A percentile compares a stretch with the other conserved stretches of the same genome.
These are phyloP conservation scores for Byssothecium circinans DNA, from an alignment of 2,329 filamentous ascomycete species.

Conservation along the genomic window DNA sequence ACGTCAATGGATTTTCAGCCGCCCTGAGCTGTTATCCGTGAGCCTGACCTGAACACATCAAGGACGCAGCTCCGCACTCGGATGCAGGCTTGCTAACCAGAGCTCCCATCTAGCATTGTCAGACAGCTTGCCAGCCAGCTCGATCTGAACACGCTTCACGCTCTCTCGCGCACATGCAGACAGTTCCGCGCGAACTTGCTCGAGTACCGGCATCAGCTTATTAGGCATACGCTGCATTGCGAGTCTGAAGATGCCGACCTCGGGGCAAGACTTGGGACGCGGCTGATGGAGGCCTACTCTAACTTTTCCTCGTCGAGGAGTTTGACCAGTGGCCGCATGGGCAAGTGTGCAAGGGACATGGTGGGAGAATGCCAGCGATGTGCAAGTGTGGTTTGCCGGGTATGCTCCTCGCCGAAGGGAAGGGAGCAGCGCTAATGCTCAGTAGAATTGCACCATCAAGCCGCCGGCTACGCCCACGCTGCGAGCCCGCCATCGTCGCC, in stretches of 20 bases:
- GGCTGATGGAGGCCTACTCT: slow-evolving; percentile 23
- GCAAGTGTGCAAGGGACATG: slow-evolving; percentile 82
- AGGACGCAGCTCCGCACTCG: slow-evolving; percentile 29
- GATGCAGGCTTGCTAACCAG: slow-evolving; percentile 33
- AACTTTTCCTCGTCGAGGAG: slow-evolving; percentile 19
- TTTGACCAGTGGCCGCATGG: slow-evolving; percentile 67
- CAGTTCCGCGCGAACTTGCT: slow-evolving; percentile 76
- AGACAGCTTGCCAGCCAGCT: slow-evolving; percentile 73
- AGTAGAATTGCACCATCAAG: slow-evolving; percentile 87
- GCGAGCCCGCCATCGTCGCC: slow-evolving; percentile 74
- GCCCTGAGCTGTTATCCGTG: slow-evolving; percentile 71
- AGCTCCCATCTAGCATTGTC: slow-evolving; percentile 63
- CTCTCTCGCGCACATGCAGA: slow-evolving; percentile 78
- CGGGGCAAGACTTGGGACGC: slow-evolving; percentile 55
- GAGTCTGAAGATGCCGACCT: slow-evolving; percentile 64
- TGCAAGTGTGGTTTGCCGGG: slow-evolving; percentile 75
- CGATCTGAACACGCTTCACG: slow-evolving; percentile 85
- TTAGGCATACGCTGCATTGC: slow-evolving; percentile 77
- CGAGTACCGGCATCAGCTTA: slow-evolving; percentile 73
- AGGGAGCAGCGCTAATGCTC: slow-evolving; percentile 15
- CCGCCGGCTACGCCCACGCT: slow-evolving; percentile 69
- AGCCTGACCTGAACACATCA: slow-evolving; percentile 44
- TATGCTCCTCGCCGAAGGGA: slow-evolving; percentile 50
- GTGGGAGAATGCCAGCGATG: slow-evolving; percentile 82
- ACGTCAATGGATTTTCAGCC: slow-evolving; percentile 62